Evolutionary conservation across 1,139 yeast species (phyloP).

Genomic region (Taphrina communis): DNA sequence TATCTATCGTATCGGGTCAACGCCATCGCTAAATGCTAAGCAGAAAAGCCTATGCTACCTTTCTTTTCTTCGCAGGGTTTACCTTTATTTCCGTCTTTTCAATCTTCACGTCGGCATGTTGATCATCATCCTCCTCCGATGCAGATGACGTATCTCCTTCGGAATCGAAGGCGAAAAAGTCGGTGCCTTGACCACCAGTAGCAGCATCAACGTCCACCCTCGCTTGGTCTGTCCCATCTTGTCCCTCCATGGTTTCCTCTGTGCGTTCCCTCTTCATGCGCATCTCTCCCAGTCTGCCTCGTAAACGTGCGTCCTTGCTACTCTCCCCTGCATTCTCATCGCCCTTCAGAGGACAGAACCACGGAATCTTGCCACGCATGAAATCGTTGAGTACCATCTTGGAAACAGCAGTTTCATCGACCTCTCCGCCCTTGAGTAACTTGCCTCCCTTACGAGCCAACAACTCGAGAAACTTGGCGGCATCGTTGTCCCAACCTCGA

Average conservation of each 20-base stretch:
- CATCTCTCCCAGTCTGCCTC: conserved; percentile 38
- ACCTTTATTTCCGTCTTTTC: not conserved
- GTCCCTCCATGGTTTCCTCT: conserved; percentile 44
- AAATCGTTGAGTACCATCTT: conserved; percentile 90
- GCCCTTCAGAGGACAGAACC: conserved; percentile 93
- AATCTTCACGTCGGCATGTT: not conserved
- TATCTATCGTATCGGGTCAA: not conserved
- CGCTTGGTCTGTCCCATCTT: conserved; percentile 44
- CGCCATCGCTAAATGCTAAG: conserved; percentile 15
- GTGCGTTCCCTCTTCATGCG: conserved; percentile 44
- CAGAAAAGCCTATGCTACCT: conserved; percentile 12
- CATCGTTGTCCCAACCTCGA: conserved; percentile 79
- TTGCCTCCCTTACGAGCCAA: conserved; percentile 93
- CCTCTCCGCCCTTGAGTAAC: conserved; percentile 94
- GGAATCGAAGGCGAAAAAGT: conserved; percentile 24
- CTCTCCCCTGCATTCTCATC: conserved; percentile 42
- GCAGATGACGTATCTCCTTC: conserved; percentile 25
- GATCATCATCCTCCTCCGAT: conserved; percentile 15
- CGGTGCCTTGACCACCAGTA: conserved; percentile 22
- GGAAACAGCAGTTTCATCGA: conserved; percentile 92
- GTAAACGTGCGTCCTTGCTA: conserved; percentile 30
- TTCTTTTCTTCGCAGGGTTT: conserved; percentile 19
- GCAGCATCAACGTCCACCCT: conserved; percentile 5
- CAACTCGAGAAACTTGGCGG: conserved; percentile 83
- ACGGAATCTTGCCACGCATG: conserved; percentile 95